phyloP scores from a whole-genome alignment of 768 basidiomycete species.

The Serendipita sp. region DNA sequence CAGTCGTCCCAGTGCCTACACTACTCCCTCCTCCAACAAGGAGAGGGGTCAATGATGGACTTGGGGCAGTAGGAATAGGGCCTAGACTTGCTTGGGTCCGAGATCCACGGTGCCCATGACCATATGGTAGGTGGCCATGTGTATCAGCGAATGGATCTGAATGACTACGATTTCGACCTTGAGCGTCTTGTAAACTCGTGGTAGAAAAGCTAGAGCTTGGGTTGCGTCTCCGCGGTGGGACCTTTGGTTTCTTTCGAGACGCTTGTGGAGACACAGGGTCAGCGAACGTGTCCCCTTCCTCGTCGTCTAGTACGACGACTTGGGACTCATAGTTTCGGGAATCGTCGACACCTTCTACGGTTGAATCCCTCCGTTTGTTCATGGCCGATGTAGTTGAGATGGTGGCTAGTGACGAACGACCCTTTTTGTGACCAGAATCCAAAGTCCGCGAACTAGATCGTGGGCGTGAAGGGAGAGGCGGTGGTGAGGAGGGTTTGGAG shows the following conservation, averaged over 20 bases:
- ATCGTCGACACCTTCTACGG: not conserved
- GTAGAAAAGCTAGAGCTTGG: not conserved
- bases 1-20: not conserved
- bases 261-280: not conserved
- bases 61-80: not conserved
- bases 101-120: not conserved
- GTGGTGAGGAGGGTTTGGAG: not conserved
- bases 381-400: not conserved
- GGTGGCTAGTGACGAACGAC: not conserved
- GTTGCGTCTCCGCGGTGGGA: not conserved
- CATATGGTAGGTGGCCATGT: not conserved
- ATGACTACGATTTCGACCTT: not conserved
- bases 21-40: not conserved
- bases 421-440: not conserved
- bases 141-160: slow-evolving; percentile 5
- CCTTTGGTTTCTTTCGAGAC: not conserved
- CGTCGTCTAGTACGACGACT: not conserved
- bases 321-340: not conserved
- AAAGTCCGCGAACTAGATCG: slow-evolving; percentile 5
- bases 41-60: not conserved
- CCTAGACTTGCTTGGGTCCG: not conserved
- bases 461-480: slow-evolving; percentile 1
- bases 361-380: not conserved
- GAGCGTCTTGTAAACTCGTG: not conserved
- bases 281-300: not conserved